Evolutionary conservation across 192 early-diverging fungal species (phyloP).

Genomic region (Umbelopsis ramanniana): DNA sequence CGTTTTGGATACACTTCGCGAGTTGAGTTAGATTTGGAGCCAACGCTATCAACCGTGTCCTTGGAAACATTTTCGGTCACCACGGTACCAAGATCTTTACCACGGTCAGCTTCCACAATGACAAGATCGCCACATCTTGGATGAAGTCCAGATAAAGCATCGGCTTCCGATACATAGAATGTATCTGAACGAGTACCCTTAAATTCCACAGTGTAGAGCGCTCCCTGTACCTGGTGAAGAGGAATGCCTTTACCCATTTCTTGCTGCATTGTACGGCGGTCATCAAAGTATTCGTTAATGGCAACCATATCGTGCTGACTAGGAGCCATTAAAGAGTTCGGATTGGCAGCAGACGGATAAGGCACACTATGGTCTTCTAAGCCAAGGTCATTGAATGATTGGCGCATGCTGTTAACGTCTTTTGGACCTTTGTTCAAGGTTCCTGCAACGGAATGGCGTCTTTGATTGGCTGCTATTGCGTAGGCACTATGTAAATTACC

Average conservation of each 20-base stretch:
- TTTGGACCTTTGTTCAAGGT: slow-evolving; percentile 31
- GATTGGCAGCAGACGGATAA: not conserved
- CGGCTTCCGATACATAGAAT: slow-evolving; percentile 69
- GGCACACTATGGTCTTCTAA: slow-evolving; percentile 21
- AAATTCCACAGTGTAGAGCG: slow-evolving; percentile 83
- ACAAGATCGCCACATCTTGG: slow-evolving; percentile 68
- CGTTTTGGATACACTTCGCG: slow-evolving; percentile 81
- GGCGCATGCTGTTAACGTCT: slow-evolving; percentile 23
- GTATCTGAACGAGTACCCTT: slow-evolving; percentile 86
- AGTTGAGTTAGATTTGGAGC: slow-evolving; percentile 27
- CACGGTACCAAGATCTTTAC: slow-evolving; percentile 88
- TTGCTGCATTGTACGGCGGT: slow-evolving; percentile 33
- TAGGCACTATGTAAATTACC: not conserved
- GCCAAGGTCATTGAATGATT: slow-evolving; percentile 21
- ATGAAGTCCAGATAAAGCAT: slow-evolving; percentile 40
- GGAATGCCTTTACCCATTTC: slow-evolving; percentile 55
- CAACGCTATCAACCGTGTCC: slow-evolving; percentile 46
- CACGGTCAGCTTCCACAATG: slow-evolving; percentile 90
- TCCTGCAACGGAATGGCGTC: slow-evolving; percentile 45
- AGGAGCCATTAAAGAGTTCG: not conserved
- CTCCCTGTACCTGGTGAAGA: slow-evolving; percentile 53
- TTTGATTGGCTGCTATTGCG: slow-evolving; percentile 23
- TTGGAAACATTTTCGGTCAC: slow-evolving; percentile 66
- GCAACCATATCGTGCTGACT: slow-evolving; percentile 5
- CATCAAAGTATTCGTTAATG: slow-evolving; percentile 39